Evolutionary conservation across 177 flowering plant species (phyloP), one percentile per base, ranked within the genome.

Genomic region (Vitis hybrid): DNA sequence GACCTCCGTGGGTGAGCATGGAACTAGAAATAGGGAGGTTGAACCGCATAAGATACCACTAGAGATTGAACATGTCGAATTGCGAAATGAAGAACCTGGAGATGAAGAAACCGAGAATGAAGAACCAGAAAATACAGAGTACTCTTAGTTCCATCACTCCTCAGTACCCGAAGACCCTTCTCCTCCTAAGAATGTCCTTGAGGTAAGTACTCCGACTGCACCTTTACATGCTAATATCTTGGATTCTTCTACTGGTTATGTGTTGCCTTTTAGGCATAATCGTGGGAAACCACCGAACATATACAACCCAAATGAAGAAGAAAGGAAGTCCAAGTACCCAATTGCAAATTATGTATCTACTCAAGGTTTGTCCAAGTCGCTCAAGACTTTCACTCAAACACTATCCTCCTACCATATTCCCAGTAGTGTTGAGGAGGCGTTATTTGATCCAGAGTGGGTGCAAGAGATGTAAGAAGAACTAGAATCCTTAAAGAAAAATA

Each of bases 281-380:
- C 46, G 46, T 65, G 68, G 68, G 30, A 65, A 65, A 27, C 68
- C 68, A 65, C 58, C 59, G 1, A 65, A 65, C 32, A 52, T 46
- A 30, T 65, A 65, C 68, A 20, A 9, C 7, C 57, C 68, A 48
- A 0, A 65, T 20, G 11, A 35, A 2, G 59, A 65, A 51, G 68
- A 53, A 52, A 27, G 68, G 27, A 65, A n/a, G 48, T 52, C 58
- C 10, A 65, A 48, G 68, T 65, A 65, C 46, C 68, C 57, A 12
- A 53, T 65, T 11, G 59, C 59, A 21, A 65, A 65, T 10, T 53
- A 65, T 24, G 68, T 53, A 8, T 65, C 58, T 6, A 65, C 68
- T 27, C 41, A 53, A 20, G 11, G 58, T 5, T 4, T 65, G 17
- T 53, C 48, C 11, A 10, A 53, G 14, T 49, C 49, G 24, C 68